Conservation (phyloP, 768 basidiomycete species). For the Neoboletus subvelutipes region DNA sequence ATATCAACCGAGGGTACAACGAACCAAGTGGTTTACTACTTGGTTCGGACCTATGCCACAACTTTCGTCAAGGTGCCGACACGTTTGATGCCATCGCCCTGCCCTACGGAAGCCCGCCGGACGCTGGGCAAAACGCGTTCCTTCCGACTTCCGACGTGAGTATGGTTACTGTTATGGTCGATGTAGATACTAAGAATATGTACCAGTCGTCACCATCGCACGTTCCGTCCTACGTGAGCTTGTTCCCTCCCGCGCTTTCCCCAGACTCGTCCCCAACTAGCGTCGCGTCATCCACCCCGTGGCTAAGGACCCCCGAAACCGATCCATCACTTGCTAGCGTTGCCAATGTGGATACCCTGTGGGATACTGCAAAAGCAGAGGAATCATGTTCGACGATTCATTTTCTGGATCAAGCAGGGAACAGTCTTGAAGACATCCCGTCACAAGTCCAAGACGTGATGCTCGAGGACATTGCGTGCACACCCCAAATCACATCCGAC, state of each 20-base stretch:
- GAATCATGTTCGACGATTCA: background rate
- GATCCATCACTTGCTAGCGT: background rate
- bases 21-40: slow-evolving; percentile 16
- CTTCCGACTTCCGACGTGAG: slow-evolving; percentile 8
- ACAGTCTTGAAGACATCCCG: slow-evolving; percentile 14
- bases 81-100: background rate
- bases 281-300: slow-evolving; percentile 23
- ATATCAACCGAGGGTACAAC: background rate
- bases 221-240: background rate
- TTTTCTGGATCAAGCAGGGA: slow-evolving; percentile 17
- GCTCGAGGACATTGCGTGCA: slow-evolving; percentile 25
- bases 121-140: background rate
- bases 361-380: background rate
- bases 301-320: slow-evolving; percentile 18
- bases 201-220: background rate
- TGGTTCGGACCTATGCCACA: background rate
- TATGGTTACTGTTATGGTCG: background rate
- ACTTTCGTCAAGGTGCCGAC: background rate
- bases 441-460: slow-evolving; percentile 7
- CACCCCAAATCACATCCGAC: background rate
- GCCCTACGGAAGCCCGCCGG: background rate
- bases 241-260: slow-evolving; percentile 20
- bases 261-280: slow-evolving; percentile 27
- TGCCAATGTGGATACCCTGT: background rate
- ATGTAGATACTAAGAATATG: background rate